Percentiles rank a stretch among this genome's conserved stretches.
Conservation (phyloP, 2,329 filamentous ascomycete genomes). For the Mycosphaerella arachidis region DNA sequence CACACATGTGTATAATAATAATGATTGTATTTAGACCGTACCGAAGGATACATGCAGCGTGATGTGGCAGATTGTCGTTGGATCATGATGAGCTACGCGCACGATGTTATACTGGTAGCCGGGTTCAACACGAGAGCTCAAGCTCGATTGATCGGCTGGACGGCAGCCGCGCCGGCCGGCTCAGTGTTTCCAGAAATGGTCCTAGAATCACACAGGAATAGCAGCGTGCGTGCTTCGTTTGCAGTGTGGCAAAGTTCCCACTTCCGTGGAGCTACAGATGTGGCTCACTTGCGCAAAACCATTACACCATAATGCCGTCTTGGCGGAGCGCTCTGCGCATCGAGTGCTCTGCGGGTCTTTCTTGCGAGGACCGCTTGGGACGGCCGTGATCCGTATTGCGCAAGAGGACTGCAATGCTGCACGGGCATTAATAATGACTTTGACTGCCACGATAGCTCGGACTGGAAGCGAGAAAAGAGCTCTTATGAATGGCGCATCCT, state of each 20-base stretch:
- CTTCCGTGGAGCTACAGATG: not conserved
- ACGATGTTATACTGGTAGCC: not conserved
- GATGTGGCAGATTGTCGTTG: not conserved
- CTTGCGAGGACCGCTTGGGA: not conserved
- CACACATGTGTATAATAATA: constrained; percentile 10
- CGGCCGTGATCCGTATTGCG: not conserved
- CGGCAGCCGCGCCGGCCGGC: not conserved
- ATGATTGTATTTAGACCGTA: not conserved
- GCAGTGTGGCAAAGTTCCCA: not conserved
- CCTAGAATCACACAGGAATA: no score
- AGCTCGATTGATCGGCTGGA: not conserved
- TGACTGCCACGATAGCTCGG: not conserved
- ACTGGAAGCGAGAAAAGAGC: not conserved
- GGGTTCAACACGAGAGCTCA: not conserved
- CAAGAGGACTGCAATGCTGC: not conserved
- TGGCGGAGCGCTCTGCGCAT: not conserved
- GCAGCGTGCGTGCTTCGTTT: not conserved
- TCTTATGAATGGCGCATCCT: not conserved
- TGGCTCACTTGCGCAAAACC: not conserved
- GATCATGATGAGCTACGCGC: no score
- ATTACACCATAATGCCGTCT: not conserved
- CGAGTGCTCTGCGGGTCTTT: not conserved
- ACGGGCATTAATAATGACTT: not conserved
- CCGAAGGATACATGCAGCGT: not conserved
- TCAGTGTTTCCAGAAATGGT: not conserved